Conservation (phyloP, 495 filamentous ascomycete species). For the Penicillium alfredii region DNA sequence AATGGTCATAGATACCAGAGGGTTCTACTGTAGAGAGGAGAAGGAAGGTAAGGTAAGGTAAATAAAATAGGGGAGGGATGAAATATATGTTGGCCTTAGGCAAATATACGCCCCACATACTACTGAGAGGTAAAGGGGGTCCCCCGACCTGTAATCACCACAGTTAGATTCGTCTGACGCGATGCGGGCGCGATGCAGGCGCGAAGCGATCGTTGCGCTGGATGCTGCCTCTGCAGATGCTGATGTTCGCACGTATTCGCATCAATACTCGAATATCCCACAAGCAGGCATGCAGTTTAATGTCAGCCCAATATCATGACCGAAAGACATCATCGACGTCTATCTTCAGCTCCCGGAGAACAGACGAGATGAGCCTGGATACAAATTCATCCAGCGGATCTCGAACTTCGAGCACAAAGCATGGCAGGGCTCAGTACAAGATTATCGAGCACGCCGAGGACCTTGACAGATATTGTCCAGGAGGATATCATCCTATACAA, state of each 20-base stretch:
- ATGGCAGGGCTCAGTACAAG: conserved; percentile 9
- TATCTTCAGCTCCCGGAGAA: conserved; percentile 3
- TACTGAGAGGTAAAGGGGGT: too few relatives aligned
- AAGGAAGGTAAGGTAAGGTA: too few relatives aligned
- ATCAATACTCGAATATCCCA: conserved; percentile 1
- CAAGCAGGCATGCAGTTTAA: conserved; percentile 3
- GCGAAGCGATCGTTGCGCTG: too few relatives aligned
- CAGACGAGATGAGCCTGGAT: conserved; percentile 5
- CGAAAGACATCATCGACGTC: conserved; percentile 7
- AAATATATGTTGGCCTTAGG: too few relatives aligned
- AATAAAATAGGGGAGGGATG: too few relatives aligned
- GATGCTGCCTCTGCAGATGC: conserved; percentile 9
- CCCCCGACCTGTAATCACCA: too few relatives aligned
- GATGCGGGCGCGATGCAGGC: too few relatives aligned
- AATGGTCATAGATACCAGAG: too few relatives aligned
- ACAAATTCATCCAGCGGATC: conserved; percentile 6
- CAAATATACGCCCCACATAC: too few relatives aligned
- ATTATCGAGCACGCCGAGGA: conserved; percentile 20
- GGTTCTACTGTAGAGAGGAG: too few relatives aligned
- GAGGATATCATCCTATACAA: conserved; percentile 39
- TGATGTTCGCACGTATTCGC: conserved; percentile 8
- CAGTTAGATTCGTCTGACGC: too few relatives aligned
- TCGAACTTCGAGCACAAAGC: conserved; percentile 2
- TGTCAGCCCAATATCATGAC: conserved; percentile 4
- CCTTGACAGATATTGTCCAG: conserved; percentile 28